phyloP scores from a whole-genome alignment of 2,329 filamentous ascomycete species.

The Biscogniauxia marginata region DNA sequence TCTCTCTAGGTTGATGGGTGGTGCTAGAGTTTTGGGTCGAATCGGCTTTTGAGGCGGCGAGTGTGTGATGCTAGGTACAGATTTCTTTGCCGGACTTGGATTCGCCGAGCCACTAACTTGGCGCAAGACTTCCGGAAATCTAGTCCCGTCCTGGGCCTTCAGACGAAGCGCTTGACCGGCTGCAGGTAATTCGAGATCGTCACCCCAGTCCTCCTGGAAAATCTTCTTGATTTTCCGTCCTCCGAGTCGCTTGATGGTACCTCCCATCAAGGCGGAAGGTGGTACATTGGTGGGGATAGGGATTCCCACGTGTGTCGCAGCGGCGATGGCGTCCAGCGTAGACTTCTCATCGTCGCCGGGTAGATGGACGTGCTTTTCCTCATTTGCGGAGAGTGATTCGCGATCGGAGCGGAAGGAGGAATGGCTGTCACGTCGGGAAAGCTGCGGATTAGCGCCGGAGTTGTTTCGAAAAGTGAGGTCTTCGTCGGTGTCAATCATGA shows the following conservation, averaged over 20 bases:
- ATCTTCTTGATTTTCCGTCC: constrained; percentile 69
- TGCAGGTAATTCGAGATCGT: constrained; percentile 70
- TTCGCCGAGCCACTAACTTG: constrained; percentile 62
- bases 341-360: constrained; percentile 82
- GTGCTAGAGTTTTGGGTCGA: constrained; percentile 37
- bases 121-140: constrained; percentile 67
- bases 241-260: constrained; percentile 88
- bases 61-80: constrained; percentile 21
- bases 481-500: constrained; percentile 64
- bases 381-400: constrained; percentile 72
- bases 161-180: constrained; percentile 60
- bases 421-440: constrained; percentile 68
- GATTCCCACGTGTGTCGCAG: constrained; percentile 85
- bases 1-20: constrained; percentile 58
- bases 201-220: constrained; percentile 77
- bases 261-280: constrained; percentile 83
- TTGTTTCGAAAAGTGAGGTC: constrained; percentile 60
- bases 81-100: constrained; percentile 49
- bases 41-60: constrained; percentile 33
- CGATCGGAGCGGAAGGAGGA: constrained; percentile 86
- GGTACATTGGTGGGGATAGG: constrained; percentile 86
- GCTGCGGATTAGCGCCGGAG: constrained; percentile 42
- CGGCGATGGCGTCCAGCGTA: constrained; percentile 80
- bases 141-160: constrained; percentile 58
- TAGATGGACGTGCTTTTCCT: constrained; percentile 84